Base-by-base conservation (phyloP, 2,329 filamentous ascomycete genomes). In the Cytospora leucostoma region DNA sequence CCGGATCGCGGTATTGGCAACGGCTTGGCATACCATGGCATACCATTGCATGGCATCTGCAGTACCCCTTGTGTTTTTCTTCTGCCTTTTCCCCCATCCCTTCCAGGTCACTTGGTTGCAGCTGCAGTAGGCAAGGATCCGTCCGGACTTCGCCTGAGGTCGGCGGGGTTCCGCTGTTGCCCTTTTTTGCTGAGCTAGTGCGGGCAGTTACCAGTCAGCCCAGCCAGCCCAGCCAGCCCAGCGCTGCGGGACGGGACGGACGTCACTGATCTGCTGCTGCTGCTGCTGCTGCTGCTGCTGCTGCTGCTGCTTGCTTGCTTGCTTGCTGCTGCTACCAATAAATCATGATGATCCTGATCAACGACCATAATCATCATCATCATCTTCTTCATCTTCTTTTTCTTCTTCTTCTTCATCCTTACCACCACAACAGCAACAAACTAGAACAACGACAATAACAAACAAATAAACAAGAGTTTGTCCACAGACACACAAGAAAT, bases 141-240 rank as follows among this genome's bases (percentile, higher is more conserved):
- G 58, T 33, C 58, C 40, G 27, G 50, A 35, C 27, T 19, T 54
- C 27, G 58, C 58, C 50, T 61, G 51, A 52, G 35, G 37, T 61
- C 55, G 58, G 58, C 51, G 38, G 12, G 34, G 33, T 17, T 21
- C 19, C 56, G 38, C 44, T 51, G 56, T 59, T 44, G 51, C 56
- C 56, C 33, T 27, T 27, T 27, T 27, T 27, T 27, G 11, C 38
- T 21, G 54, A 7, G 32, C 56, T 34, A 49, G 56, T 49, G 44
- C 56, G 51, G 44, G 56, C 56, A 59, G 56, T 33, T 47, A 59
- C n/a, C n/a, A 27, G 27, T 27, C 27, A 27, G 27, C 27, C 27
- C 27, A 27, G 27, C 4, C 27, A 27, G 27, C 27, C 27, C 27
- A 27, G 27, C 4, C 27, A 27, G 27, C 27, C 27, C 27, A 27